Percentiles rank a stretch among this genome's conserved stretches.
These are phyloP conservation scores for Angomonas ambiguus DNA, from an alignment of 208 protist species.

Conservation along the genomic window DNA sequence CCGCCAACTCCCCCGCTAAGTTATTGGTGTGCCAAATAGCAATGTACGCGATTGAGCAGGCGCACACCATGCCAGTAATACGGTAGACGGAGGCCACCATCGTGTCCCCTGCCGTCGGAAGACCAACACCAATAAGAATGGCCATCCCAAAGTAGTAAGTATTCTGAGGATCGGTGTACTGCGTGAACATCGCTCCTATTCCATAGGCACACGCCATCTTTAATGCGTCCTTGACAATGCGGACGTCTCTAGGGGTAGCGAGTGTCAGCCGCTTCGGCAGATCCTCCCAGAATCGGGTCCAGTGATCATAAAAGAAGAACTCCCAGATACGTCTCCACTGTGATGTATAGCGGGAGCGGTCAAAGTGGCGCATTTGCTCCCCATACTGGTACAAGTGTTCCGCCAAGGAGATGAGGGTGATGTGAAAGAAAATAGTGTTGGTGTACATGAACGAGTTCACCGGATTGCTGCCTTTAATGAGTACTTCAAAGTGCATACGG, in stretches of 20 bases:
- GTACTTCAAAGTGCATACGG: constrained; percentile 38
- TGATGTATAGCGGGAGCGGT: constrained; percentile 39
- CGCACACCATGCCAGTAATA: constrained; percentile 46
- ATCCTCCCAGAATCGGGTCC: constrained; percentile 55
- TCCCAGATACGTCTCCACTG: constrained; percentile 28
- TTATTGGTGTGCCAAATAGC: constrained; percentile 31
- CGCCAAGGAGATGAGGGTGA: constrained; percentile 39
- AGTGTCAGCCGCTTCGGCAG: constrained; percentile 55
- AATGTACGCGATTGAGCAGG: constrained; percentile 43
- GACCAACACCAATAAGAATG: constrained; percentile 55
- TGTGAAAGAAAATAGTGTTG: constrained; percentile 32
- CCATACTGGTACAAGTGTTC: constrained; percentile 41
- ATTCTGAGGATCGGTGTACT: constrained; percentile 43
- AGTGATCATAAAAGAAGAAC: constrained; percentile 61
- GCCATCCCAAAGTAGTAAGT: constrained; percentile 73
- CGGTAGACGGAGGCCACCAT: constrained; percentile 50
- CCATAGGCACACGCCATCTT: constrained; percentile 38
- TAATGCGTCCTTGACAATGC: constrained; percentile 67
- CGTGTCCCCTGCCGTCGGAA: constrained; percentile 56
- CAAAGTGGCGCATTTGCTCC: constrained; percentile 43
- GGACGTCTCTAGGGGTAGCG: constrained; percentile 52
- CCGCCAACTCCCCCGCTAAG: constrained; percentile 20
- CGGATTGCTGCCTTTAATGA: constrained; percentile 14
- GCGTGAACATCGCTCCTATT: constrained; percentile 38
- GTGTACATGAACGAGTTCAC: constrained; percentile 25